These are phyloP conservation scores for Primulina tabacum DNA, from an alignment of 257 asterid species.

Conservation along the genomic window DNA sequence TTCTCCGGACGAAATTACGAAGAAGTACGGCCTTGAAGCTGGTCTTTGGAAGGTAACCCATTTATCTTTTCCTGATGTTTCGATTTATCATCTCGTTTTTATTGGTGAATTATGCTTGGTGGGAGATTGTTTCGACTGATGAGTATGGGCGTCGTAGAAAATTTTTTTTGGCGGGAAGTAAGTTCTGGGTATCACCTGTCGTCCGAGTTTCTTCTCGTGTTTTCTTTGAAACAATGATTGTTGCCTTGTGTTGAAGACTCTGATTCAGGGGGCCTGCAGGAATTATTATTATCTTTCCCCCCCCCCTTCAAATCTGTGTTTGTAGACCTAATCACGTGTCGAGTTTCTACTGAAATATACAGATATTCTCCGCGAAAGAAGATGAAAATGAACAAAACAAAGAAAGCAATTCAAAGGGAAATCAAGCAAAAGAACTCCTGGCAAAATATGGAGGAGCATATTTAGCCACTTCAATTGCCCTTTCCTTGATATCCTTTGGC, in stretches of 20 bases:
- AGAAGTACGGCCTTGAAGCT: constrained; percentile 91
- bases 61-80: neutral
- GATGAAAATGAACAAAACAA: constrained; percentile 37
- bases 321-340: neutral
- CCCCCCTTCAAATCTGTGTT: neutral
- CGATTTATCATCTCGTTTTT: neutral
- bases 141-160: too few species aligned
- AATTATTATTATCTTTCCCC: too few species aligned
- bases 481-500: constrained; percentile 78
- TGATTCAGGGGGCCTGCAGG: too few species aligned
- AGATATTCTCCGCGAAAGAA: constrained; percentile 80
- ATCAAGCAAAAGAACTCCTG: constrained; percentile 80
- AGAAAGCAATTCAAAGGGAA: constrained; percentile 68
- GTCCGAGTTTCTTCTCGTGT: too few species aligned
- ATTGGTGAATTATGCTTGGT: constrained; percentile 10
- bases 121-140: constrained; percentile 10
- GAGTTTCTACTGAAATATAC: constrained; percentile 13
- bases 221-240: too few species aligned
- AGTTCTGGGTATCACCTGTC: neutral
- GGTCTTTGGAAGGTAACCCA: constrained; percentile 89
- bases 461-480: constrained; percentile 87
- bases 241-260: too few species aligned
- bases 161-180: neutral
- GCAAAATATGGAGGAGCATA: constrained; percentile 97
- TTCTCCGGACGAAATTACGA: constrained; percentile 70